Base-by-base conservation (phyloP, 805 yeast genomes). In the Kazachstania psychrophila region DNA sequence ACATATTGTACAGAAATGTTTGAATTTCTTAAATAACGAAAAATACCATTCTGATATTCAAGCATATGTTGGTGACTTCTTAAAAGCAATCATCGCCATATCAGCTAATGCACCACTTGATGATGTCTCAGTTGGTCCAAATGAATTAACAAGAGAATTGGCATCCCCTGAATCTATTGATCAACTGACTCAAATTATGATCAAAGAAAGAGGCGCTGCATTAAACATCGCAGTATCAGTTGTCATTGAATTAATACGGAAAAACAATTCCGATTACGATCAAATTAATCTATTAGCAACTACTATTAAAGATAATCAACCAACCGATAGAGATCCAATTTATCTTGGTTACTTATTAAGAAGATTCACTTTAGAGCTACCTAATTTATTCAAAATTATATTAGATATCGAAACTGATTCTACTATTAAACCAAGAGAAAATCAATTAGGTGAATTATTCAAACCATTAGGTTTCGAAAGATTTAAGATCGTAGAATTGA, bases 181-280 rank as follows among this genome's bases (percentile, higher is more conserved):
- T 28, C 67, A 69, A 32, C 68, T 89, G 48, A 76, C 86, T 17
- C 59, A 73, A 27, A 77, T 82, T 39, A 88, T 89, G 70, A 68
- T 85, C 41, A 31, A 46, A 5, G 56, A 68, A 47, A 74, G 79
- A 38, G 94, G 95, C 16, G 76, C 79, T 42, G 96, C 96, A 0
- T 67, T 89, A 42, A 79, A 88, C 22, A 84, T 86, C 40, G 87
- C 94, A 37, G 96, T 89, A 9, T 89, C 96, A 6, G 83, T 89
- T 25, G 77, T 92, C 10, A 88, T 89, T 46, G 98, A 89, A 59
- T 72, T 89, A 28, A 89, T 89, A 44, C 71, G 98, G 48, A 89
- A 89, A 56, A 89, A 89, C 54, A 89, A 89, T 55, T 84, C 95
- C 1, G 97, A 89, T 58, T 89, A 89, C 61, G 97, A 89, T 59